Evolutionary conservation across 1,139 yeast genomes (phyloP).

Genomic region (Debaryomyces fabryi): DNA sequence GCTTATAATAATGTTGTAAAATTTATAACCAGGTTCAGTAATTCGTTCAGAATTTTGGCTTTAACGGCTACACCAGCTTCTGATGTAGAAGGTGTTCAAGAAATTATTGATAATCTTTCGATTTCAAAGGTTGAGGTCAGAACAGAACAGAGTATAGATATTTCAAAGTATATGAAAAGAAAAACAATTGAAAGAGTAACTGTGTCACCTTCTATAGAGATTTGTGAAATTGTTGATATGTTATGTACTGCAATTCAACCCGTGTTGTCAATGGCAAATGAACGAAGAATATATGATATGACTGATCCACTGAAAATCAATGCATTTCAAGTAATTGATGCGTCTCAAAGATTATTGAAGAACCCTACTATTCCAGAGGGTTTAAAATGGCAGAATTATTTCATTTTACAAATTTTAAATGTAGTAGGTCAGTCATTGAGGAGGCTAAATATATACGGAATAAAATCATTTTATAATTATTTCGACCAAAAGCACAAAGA

Average conservation of each 20-base stretch:
- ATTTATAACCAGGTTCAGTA: conserved; percentile 62
- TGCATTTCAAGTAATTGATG: conserved; percentile 72
- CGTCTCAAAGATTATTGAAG: conserved; percentile 56
- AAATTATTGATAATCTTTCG: conserved; percentile 68
- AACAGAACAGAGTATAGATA: conserved; percentile 83
- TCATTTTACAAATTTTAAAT: conserved; percentile 61
- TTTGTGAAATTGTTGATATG: conserved; percentile 51
- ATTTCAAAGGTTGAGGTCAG: conserved; percentile 83
- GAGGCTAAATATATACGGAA: conserved; percentile 78
- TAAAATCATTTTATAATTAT: conserved; percentile 71
- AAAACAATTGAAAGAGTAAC: conserved; percentile 63
- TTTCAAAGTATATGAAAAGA: conserved; percentile 74
- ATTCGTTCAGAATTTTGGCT: conserved; percentile 75
- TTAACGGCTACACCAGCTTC: conserved; percentile 96
- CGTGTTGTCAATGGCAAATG: conserved; percentile 62
- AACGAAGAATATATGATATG: conserved; percentile 60
- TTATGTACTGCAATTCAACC: conserved; percentile 62
- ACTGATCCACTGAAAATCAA: conserved; percentile 69
- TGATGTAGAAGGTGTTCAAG: conserved; percentile 85
- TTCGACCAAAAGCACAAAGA: conserved; percentile 61
- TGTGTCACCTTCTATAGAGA: conserved; percentile 55
- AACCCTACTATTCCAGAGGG: conserved; percentile 64
- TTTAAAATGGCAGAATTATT: conserved; percentile 69
- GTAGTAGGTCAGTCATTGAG: conserved; percentile 75
- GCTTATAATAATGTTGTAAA: conserved; percentile 83